phyloP scores from a whole-genome alignment of 2,329 filamentous ascomycete genomes.

The Clarireedia sp. region DNA sequence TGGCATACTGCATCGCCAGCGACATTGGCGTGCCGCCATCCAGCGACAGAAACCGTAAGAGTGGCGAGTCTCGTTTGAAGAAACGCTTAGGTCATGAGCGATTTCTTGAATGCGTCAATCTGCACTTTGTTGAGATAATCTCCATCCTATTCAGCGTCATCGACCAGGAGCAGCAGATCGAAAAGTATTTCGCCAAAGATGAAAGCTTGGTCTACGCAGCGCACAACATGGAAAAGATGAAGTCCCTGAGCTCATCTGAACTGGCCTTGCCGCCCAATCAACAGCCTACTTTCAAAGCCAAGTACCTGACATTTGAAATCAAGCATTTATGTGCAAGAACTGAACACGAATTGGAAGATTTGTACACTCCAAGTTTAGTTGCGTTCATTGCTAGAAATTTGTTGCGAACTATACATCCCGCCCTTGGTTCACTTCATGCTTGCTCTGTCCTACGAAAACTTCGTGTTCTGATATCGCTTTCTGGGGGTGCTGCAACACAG shows the following conservation, averaged over 20 bases:
- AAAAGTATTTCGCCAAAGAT: conserved; percentile 56
- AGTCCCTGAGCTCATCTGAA: conserved; percentile 56
- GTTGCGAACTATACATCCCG: conserved; percentile 71
- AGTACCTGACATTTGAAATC: conserved; percentile 67
- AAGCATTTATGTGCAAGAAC: conserved; percentile 69
- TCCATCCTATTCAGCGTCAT: conserved; percentile 68
- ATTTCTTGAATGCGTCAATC: conserved; percentile 56
- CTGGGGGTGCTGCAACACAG: conserved; percentile 61
- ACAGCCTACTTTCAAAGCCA: conserved; percentile 78
- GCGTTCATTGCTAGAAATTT: conserved; percentile 69
- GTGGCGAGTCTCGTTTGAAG: conserved; percentile 59
- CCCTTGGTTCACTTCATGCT: conserved; percentile 78
- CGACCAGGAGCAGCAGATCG: conserved; percentile 56
- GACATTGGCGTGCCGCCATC: conserved; percentile 47
- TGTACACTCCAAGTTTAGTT: conserved; percentile 73
- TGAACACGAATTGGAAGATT: conserved; percentile 50
- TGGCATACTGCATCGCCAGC: conserved; percentile 77
- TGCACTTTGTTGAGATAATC: conserved; percentile 69
- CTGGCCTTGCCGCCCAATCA: conserved; percentile 65
- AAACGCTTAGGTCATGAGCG: conserved; percentile 58
- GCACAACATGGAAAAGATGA: conserved; percentile 61
- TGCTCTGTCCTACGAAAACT: conserved; percentile 83
- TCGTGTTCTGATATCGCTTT: conserved; percentile 69
- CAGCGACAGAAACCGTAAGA: conserved; percentile 35
- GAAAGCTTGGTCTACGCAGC: conserved; percentile 52